phyloP scores from a whole-genome alignment of 2,329 filamentous ascomycete species.

The Piedraia hortae region DNA sequence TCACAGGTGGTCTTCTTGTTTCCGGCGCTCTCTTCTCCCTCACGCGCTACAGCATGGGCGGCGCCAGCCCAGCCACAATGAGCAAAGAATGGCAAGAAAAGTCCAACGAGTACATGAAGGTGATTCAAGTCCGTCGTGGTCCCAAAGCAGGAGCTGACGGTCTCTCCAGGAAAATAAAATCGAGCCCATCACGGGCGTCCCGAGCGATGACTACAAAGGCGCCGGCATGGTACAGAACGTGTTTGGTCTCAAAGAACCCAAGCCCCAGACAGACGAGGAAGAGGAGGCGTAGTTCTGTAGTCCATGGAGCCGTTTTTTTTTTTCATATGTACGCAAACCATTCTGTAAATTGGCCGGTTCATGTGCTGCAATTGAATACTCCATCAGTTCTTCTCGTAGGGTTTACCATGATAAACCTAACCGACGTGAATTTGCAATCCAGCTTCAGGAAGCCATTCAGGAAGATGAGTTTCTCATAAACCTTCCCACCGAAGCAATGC shows the following conservation, averaged over 20 bases:
- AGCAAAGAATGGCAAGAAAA: constrained; percentile 92
- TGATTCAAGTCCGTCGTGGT: constrained; percentile 20
- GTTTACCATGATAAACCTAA: too few relatives aligned
- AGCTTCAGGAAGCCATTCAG: too few relatives aligned
- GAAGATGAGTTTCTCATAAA: too few relatives aligned
- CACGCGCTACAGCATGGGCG: constrained; percentile 46
- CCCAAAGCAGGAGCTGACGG: background rate
- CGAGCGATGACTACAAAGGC: constrained; percentile 51
- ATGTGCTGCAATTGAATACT: too few relatives aligned
- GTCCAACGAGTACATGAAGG: constrained; percentile 79
- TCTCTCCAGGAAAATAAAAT: constrained; percentile 43
- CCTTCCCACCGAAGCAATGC: too few relatives aligned
- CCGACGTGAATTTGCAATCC: too few relatives aligned
- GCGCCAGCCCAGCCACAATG: constrained; percentile 58
- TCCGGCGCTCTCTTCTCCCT: constrained; percentile 43
- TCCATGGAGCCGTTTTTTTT: background rate
- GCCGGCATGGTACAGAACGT: constrained; percentile 47
- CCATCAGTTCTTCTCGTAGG: too few relatives aligned
- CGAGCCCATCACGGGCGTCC: constrained; percentile 66
- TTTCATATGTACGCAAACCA: too few relatives aligned
- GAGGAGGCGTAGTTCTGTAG: constrained; percentile 1
- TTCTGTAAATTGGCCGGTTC: too few relatives aligned
- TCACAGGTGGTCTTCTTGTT: constrained; percentile 35
- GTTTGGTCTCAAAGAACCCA: constrained; percentile 3
- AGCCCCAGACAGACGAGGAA: background rate